A percentile compares a stretch with the other conserved stretches of the same genome.
These are phyloP conservation scores for Populus deltoides DNA, from an alignment of 345 rosid species.

Conservation along the genomic window DNA sequence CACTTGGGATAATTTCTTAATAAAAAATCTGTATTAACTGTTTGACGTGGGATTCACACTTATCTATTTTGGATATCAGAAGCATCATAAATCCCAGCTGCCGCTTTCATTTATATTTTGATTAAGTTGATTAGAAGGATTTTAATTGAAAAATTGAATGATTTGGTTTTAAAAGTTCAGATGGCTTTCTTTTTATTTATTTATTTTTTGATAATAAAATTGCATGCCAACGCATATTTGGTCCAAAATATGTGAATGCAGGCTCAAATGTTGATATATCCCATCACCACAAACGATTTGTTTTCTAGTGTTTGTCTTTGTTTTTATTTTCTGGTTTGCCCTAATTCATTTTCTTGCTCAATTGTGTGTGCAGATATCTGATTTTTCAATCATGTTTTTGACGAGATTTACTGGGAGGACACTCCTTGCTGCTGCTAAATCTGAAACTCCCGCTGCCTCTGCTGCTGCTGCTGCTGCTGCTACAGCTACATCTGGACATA, in stretches of 20 bases:
- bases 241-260: not conserved
- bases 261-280: not conserved
- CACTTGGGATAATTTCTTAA: not conserved
- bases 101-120: not conserved
- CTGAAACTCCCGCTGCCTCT: conserved; percentile 50
- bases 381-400: conserved; percentile 48
- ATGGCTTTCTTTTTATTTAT: not conserved
- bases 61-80: not conserved
- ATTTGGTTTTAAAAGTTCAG: not conserved
- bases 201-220: too few species aligned
- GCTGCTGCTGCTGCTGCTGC: conserved; percentile 41
- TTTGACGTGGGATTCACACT: not conserved
- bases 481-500: conserved; percentile 32
- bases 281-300: not conserved
- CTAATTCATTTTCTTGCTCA: not conserved
- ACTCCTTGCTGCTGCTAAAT: conserved; percentile 58
- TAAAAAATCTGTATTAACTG: too few species aligned
- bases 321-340: not conserved
- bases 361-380: conserved; percentile 10
- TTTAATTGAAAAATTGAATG: not conserved
- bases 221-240: not conserved
- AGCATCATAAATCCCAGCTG: not conserved
- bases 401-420: conserved; percentile 63
- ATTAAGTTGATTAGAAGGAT: not conserved
- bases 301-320: not conserved